These are phyloP conservation scores for Tricholoma matsutake DNA, from an alignment of 768 basidiomycete species.

Conservation along the genomic window DNA sequence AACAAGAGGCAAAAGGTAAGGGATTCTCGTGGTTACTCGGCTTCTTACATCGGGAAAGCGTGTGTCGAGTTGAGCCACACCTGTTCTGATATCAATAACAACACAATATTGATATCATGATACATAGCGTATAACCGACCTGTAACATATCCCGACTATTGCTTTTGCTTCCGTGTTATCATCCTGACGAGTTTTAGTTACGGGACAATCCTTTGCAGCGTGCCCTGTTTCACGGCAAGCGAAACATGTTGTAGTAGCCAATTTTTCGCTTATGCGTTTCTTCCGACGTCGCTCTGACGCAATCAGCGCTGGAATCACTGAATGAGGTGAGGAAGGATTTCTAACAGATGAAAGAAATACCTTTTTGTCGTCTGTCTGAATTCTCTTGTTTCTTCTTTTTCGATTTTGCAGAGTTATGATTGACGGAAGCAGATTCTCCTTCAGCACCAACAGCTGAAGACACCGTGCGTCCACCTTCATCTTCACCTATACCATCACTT, in stretches of 20 bases:
- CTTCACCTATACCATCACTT: slow-evolving; percentile 15
- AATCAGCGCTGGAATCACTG: slow-evolving; percentile 11
- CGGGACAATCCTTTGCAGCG: slow-evolving; percentile 78
- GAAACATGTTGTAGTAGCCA: slow-evolving; percentile 70
- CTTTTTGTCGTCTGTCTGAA: slow-evolving; percentile 31
- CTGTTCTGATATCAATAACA: slow-evolving; percentile 33
- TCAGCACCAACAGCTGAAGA: neutral
- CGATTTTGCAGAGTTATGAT: slow-evolving; percentile 16
- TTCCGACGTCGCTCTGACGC: slow-evolving; percentile 59
- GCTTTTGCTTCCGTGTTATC: slow-evolving; percentile 17
- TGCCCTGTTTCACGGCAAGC: slow-evolving; percentile 85
- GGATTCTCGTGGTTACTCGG: slow-evolving; percentile 59
- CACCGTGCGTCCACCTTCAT: slow-evolving; percentile 1
- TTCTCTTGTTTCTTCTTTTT: slow-evolving; percentile 33
- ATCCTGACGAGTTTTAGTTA: slow-evolving; percentile 22
- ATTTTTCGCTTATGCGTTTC: slow-evolving; percentile 57
- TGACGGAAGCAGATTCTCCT: slow-evolving; percentile 4
- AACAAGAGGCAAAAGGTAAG: slow-evolving; percentile 88
- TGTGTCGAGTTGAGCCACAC: slow-evolving; percentile 80
- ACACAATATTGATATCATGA: neutral
- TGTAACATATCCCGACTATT: slow-evolving; percentile 62
- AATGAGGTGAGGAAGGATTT: neutral
- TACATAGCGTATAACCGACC: slow-evolving; percentile 42
- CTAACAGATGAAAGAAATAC: slow-evolving; percentile 19
- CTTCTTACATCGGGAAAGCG: slow-evolving; percentile 73